Evolutionary conservation across 164 flowering plant species (phyloP), one percentile per base, ranked within the genome.

Genomic region (Kingdonia uniflora): DNA sequence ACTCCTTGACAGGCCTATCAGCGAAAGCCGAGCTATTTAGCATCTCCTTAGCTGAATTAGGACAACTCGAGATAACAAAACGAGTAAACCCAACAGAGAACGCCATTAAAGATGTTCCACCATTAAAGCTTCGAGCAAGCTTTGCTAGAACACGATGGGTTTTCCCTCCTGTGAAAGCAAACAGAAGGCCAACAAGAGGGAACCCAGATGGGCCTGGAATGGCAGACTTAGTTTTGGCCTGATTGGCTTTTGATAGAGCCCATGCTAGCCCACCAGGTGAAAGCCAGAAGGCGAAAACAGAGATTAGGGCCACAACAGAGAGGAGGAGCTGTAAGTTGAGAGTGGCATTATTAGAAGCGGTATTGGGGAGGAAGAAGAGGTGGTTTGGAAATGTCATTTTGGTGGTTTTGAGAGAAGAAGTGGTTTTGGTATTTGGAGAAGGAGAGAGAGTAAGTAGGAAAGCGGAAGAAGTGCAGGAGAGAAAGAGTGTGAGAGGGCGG

Each of bases 221-320:
- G 54, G 74, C 47, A 45, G 52, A 19, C 10, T 52, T 37, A 15
- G 41, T 12, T 19, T 26, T 39, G 5, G 61, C 29, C 16, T 44
- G 56, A 21, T 44, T 53, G 24, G 55, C 15, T 29, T 59, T 69
- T n/a, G 73, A 57, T 2, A 79, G 60, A 42, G 80, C 80, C 88
- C 94, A 84, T 5, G 94, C 88, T n/a, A 80, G 74, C 6, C 88
- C 88, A 8, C 86, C 94, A 1, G 84, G 84, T 12, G 62, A 20
- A 1, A 76, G 67, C 57, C 74, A 71, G 69, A 76, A 58, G n/a
- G 65, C 65, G 46, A 78, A 68, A 8, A 70, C 19, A 7, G 59
- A 52, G 12, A 58, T 16, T 15, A 78, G 47, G 33, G 71, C 52
- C 11, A 75, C 3, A 45, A 59, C n/a, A 19, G 46, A 53, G 14